Conservation (phyloP, 2,329 filamentous ascomycete species). For the Pseudogymnoascus sp. region DNA sequence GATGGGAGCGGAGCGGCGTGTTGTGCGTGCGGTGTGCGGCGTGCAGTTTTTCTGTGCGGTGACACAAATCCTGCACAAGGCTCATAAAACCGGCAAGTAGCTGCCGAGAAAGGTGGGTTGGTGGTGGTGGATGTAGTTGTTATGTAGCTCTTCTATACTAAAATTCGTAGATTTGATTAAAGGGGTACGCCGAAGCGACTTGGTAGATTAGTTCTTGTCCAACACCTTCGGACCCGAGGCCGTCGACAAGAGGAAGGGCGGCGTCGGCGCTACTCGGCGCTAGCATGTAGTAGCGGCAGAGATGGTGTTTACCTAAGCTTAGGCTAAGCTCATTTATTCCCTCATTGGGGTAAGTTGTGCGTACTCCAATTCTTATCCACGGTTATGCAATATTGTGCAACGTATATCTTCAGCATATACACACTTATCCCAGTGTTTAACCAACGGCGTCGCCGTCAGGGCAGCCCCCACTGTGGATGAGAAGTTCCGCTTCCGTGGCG, state of each 20-base stretch:
- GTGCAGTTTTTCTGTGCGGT: not conserved
- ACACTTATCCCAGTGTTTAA: not conserved
- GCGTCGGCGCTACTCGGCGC: not conserved
- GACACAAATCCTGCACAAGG: not conserved
- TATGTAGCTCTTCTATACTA: not conserved
- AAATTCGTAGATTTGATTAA: not conserved
- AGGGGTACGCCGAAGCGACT: not conserved
- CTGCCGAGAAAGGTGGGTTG: not conserved
- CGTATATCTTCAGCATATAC: not conserved
- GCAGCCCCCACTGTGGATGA: not conserved
- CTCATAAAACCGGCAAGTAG: not conserved
- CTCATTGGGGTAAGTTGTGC: not conserved
- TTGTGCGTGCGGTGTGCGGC: not conserved
- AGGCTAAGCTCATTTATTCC: not conserved
- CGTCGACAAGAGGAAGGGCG: not conserved
- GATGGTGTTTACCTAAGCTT: not conserved
- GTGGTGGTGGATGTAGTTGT: not conserved
- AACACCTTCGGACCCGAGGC: not conserved
- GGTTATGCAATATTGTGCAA: not conserved
- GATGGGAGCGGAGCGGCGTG: not conserved
- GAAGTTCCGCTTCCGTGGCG: not conserved
- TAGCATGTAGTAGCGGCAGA: not conserved
- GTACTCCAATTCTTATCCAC: not conserved
- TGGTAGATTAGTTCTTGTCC: not conserved
- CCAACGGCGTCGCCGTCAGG: not conserved